Conservation (phyloP, 2,329 filamentous ascomycete species). For the Dryadomyces quercus-mongolicae region DNA sequence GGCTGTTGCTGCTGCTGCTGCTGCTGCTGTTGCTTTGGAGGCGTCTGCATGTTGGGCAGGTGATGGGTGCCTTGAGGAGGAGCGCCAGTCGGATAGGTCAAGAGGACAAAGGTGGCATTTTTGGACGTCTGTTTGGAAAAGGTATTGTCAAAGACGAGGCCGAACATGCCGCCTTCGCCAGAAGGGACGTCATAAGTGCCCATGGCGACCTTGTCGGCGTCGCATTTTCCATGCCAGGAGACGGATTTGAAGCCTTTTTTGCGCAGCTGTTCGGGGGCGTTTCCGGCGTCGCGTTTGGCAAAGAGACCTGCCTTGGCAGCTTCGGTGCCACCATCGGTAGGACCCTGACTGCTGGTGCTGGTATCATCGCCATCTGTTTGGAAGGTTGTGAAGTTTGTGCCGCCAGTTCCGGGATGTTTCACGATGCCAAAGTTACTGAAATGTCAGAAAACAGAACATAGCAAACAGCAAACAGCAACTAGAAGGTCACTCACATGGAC, state of each 20-base stretch:
- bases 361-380: conserved; percentile 29
- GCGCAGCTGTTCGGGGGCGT: conserved; percentile 50
- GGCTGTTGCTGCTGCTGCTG: conserved; percentile 2
- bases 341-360: conserved; percentile 12
- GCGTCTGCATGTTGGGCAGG: conserved; percentile 44
- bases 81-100: conserved; percentile 80
- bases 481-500: conserved; percentile 51
- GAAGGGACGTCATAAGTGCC: conserved; percentile 70
- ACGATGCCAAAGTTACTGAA: conserved; percentile 86
- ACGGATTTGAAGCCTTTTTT: conserved; percentile 57
- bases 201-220: conserved; percentile 89
- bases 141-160: conserved; percentile 95
- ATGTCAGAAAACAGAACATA: background rate
- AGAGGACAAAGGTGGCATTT: conserved; percentile 83
- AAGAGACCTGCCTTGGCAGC: conserved; percentile 30
- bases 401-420: conserved; percentile 76
- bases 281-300: conserved; percentile 43
- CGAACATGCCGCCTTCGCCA: conserved; percentile 83
- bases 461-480: background rate
- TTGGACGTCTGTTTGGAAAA: conserved; percentile 95
- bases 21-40: background rate
- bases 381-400: conserved; percentile 32
- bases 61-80: conserved; percentile 65
- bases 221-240: conserved; percentile 88
- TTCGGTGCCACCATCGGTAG: conserved; percentile 29